Base-by-base conservation (phyloP, 805 yeast genomes). In the Candida morakotiae region DNA sequence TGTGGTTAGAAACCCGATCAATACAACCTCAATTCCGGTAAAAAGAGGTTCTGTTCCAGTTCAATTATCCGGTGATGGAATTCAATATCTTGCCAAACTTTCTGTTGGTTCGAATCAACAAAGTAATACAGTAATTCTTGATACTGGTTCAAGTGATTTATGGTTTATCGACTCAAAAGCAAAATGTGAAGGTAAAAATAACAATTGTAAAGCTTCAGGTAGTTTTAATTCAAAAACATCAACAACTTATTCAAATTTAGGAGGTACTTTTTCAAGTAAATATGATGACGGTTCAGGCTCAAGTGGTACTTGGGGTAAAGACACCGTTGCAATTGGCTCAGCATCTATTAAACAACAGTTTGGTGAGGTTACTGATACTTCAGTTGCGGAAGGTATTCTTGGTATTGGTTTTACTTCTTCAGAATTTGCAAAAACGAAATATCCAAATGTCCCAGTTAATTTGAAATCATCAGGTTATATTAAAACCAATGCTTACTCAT, bases 381-480 rank as follows among this genome's bases (percentile, higher is more conserved):
- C 77, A 44, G 77, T 88, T 4, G 55, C 76, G 6, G 59, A 71
- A 40, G 91, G 94, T 39, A 89, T 86, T 19, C 57, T 85, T 29
- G 88, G 89, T 21, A 77, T 85, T 43, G 91, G 93, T 10, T 65
- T 82, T 33, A 60, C 75, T 5, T 83, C 78, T 9, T 67, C 83
- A 37, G 95, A 88, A 57, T 82, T 89, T 1, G 6, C 28, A 13
- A 14, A 4, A 4, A 5, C 17, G 4, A 4, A 36, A 18, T 60
- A 62, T 43, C 45, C 46, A 36, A 67, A 64, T 41, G 44, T 64
- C 18, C 73, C 73, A 4, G 41, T 44, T 21, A 48, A 51, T 15
- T 52, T 67, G 51, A 57, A 57, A 40, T 38, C 47, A 2, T 51
- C 52, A 33, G 71, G 72, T 7, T 40, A 46, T 37, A 64, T 62